phyloP scores from a whole-genome alignment of 176 grass and related monocot species.

The Musa acuminata region DNA sequence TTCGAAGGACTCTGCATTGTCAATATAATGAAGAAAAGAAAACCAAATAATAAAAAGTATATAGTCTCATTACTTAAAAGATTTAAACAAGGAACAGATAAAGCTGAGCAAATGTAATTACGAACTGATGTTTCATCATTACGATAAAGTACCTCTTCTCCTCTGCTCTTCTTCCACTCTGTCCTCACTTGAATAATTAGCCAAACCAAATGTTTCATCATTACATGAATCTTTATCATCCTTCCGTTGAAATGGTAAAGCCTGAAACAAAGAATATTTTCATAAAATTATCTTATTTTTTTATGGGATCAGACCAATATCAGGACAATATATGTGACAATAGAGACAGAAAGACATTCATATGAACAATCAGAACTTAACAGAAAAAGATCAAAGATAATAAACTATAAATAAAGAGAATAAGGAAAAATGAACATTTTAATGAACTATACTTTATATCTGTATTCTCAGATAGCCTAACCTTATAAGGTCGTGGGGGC shows the following conservation, averaged over 20 bases:
- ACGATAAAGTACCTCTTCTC: slow-evolving; percentile 47
- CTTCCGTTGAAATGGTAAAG: slow-evolving; percentile 41
- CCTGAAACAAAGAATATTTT: slow-evolving; percentile 25
- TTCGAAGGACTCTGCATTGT: slow-evolving; percentile 77
- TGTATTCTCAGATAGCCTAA: too few species aligned
- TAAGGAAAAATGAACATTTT: too few species aligned
- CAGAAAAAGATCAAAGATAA: background rate
- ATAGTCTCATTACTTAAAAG: too few species aligned
- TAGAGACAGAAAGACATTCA: background rate
- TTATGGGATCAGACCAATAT: background rate
- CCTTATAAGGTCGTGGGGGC: slow-evolving; percentile 45
- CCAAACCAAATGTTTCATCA: slow-evolving; percentile 88
- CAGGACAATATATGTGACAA: background rate
- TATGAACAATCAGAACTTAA: background rate
- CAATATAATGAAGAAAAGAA: slow-evolving; percentile 19
- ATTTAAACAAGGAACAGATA: too few species aligned
- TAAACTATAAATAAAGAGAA: too few species aligned
- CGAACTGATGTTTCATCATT: slow-evolving; percentile 6
- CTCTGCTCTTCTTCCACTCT: slow-evolving; percentile 87
- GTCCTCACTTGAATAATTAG: slow-evolving; percentile 56
- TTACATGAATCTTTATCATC: slow-evolving; percentile 59
- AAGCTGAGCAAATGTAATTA: too few species aligned
- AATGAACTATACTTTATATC: too few species aligned
- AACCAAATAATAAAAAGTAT: too few species aligned
- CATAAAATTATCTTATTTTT: background rate